Conservation (phyloP, 805 yeast genomes). For the Zygosaccharomyces bailii region DNA sequence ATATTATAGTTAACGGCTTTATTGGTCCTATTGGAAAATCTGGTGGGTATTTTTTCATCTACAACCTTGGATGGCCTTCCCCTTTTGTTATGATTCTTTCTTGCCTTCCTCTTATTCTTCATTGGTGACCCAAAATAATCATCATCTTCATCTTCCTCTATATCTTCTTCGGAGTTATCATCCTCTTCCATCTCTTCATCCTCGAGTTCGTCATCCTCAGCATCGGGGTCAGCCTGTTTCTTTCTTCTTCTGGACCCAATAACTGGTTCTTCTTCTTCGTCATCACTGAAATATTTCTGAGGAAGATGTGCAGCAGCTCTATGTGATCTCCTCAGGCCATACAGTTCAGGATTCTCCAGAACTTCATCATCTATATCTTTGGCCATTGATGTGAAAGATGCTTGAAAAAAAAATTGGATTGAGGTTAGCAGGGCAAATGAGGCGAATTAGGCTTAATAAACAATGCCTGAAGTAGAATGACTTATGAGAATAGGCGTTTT, state of each 20-base stretch:
- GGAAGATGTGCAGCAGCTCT: constrained; percentile 48
- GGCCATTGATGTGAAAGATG: constrained; percentile 5
- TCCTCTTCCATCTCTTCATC: constrained; percentile 33
- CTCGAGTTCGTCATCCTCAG: constrained; percentile 30
- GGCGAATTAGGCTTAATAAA: not conserved
- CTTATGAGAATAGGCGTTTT: not conserved
- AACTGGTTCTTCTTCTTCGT: constrained; percentile 27
- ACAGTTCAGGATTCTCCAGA: constrained; percentile 70
- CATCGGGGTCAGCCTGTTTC: constrained; percentile 21
- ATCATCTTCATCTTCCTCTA: constrained; percentile 20
- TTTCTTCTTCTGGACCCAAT: constrained; percentile 20
- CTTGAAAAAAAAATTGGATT: not conserved
- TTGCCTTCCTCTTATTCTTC: constrained; percentile 10
- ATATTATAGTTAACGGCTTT: constrained; percentile 72
- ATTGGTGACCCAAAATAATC: constrained; percentile 20
- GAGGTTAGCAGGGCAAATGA: not conserved
- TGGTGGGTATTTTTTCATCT: constrained; percentile 45
- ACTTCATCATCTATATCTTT: constrained; percentile 50
- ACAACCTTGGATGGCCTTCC: constrained; percentile 14
- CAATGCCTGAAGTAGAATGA: not conserved
- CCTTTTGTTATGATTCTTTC: constrained; percentile 14
- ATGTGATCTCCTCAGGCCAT: constrained; percentile 75
- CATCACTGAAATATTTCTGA: constrained; percentile 23
- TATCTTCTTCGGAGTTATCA: constrained; percentile 25
- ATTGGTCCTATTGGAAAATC: constrained; percentile 71